Conservation (phyloP, 1,284 basidiomycete genomes). For the Hemileia vastatrix region DNA sequence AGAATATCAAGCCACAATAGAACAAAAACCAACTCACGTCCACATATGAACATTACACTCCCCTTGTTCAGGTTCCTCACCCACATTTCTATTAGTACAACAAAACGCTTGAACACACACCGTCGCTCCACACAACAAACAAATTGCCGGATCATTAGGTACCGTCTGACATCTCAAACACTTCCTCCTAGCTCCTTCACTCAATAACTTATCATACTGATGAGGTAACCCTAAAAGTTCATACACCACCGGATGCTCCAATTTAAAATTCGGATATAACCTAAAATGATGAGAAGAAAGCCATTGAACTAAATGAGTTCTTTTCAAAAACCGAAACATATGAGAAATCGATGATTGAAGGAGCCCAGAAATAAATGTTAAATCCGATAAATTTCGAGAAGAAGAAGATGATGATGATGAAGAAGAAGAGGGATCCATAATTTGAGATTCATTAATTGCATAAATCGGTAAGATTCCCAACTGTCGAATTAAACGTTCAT, state of each 20-base stretch:
- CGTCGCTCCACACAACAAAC: slow-evolving; percentile 76
- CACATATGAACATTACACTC: slow-evolving; percentile 94
- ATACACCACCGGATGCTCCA: slow-evolving; percentile 79
- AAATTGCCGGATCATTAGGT: slow-evolving; percentile 79
- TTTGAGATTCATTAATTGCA: no score
- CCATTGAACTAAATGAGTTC: no score
- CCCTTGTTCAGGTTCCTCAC: slow-evolving; percentile 52
- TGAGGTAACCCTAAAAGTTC: slow-evolving; percentile 70
- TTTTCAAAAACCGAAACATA: no score
- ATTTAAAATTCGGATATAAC: no score
- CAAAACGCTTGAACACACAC: slow-evolving; percentile 90
- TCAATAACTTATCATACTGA: slow-evolving; percentile 73
- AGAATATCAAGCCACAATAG: not conserved
- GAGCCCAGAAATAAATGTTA: no score
- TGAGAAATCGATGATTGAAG: no score
- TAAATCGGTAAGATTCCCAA: slow-evolving; percentile 70
- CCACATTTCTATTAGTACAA: slow-evolving; percentile 63
- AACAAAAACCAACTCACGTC: slow-evolving; percentile 69
- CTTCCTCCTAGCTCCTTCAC: slow-evolving; percentile 56
- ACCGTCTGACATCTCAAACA: slow-evolving; percentile 71
- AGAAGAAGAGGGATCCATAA: no score
- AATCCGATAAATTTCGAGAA: not conserved
- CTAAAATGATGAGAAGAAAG: no score
- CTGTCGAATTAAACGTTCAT: slow-evolving; percentile 63
- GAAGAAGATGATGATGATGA: slow-evolving; percentile 42